These are phyloP conservation scores for Thuja plicata DNA, from an alignment of 83 land plant species.

Conservation along the genomic window DNA sequence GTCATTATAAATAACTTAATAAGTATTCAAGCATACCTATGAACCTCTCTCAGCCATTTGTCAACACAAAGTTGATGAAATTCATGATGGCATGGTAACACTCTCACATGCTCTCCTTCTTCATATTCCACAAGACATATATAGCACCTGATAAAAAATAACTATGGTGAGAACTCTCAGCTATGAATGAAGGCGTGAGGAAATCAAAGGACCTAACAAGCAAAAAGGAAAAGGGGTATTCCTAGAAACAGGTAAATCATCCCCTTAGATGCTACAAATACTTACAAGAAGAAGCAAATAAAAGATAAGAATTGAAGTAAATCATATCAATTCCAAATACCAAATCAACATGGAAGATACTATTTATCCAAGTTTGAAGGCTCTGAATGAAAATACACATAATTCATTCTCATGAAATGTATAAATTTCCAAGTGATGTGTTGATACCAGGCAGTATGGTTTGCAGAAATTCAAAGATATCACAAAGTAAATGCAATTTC, in stretches of 20 bases:
- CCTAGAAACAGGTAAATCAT: background rate
- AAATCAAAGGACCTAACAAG: background rate
- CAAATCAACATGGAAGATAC: background rate
- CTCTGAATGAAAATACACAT: background rate
- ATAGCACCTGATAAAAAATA: slow-evolving; percentile 32
- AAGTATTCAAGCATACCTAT: slow-evolving; percentile 30
- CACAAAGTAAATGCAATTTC: background rate
- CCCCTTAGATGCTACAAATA: background rate
- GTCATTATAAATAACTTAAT: background rate
- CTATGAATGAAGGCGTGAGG: background rate
- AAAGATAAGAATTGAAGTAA: background rate
- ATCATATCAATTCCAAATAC: background rate
- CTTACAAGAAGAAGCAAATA: background rate
- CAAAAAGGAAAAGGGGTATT: background rate
- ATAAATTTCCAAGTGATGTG: background rate
- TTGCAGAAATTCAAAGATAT: background rate
- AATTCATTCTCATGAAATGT: background rate
- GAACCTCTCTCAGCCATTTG: slow-evolving; percentile 60
- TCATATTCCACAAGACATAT: slow-evolving; percentile 56
- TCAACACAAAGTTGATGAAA: slow-evolving; percentile 51
- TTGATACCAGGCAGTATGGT: too few relatives aligned
- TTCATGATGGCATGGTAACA: slow-evolving; percentile 50
- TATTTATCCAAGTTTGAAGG: background rate
- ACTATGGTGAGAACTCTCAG: background rate
- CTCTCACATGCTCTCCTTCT: slow-evolving; percentile 46